Evolutionary conservation across 768 basidiomycete species (phyloP).

Genomic region (Tulasnella sp.): DNA sequence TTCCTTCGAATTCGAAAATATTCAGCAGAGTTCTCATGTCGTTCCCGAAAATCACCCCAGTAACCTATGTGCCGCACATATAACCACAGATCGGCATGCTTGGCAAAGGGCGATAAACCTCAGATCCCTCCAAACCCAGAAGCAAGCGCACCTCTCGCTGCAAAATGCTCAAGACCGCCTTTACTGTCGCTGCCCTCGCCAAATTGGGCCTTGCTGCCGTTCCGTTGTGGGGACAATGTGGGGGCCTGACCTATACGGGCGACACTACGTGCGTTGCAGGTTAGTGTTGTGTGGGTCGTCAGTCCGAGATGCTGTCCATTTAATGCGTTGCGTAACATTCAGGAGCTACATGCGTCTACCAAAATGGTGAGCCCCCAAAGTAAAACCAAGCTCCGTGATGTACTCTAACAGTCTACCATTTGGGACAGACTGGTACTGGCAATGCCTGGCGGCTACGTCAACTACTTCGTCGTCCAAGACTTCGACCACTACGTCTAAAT

Average conservation of each 20-base stretch:
- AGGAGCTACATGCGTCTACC: background rate
- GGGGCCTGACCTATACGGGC: background rate
- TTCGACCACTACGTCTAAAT: background rate
- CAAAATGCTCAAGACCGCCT: slow-evolving; percentile 5
- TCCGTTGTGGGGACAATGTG: background rate
- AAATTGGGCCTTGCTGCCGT: background rate
- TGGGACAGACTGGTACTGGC: background rate
- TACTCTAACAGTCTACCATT: background rate
- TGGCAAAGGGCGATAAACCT: background rate
- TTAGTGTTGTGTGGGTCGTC: slow-evolving; percentile 26
- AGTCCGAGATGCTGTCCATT: background rate
- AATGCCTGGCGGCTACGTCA: background rate
- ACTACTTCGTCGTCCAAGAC: background rate
- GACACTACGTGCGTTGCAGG: slow-evolving; percentile 4
- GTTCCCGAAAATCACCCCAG: background rate
- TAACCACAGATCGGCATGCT: background rate
- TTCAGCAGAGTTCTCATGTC: background rate
- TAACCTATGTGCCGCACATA: background rate
- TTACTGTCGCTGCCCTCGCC: background rate
- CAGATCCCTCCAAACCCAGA: background rate
- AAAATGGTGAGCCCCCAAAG: background rate
- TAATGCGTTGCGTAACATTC: background rate
- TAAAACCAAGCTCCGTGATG: background rate
- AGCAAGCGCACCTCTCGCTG: background rate
- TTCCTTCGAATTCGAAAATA: background rate